Base-by-base conservation (phyloP, 805 yeast genomes). In the Candida pseudofarinosa region DNA sequence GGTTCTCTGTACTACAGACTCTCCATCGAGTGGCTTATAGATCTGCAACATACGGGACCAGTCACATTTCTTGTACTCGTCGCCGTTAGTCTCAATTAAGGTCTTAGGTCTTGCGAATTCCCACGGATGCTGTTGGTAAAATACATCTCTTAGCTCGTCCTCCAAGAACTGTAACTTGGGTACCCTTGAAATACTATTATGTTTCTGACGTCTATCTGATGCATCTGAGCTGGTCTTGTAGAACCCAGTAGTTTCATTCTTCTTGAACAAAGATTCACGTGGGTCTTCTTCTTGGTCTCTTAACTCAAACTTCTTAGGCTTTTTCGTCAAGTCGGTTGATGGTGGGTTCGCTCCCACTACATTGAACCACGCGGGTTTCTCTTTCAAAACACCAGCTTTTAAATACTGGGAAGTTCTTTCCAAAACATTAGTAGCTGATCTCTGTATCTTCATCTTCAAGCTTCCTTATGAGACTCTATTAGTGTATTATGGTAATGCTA, bases 101-200 rank as follows among this genome's bases (percentile, higher is more conserved):
- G 80, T 74, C 59, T 86, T 87, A 12, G 98, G 97, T 52, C 95
- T 78, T 1, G 98, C 88, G 41, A 90, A 71, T 65, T 93, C 99
- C 99, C 99, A 93, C 4, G 99, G 99, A 65, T 93, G 99, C 60
- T 90, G 97, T 45, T 81, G 80, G 63, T 83, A 91, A 58, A 93
- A 93, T 18, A 85, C 71, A 37, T 77, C 73, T 68, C 99, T 80
- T 52, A 93, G 65, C 53, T 83, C 80, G 64, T 93, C 99, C 63
- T 91, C 93, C 41, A 80, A 61, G 51, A 76, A 83, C 43, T 61
- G 62, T 55, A 86, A 66, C 48, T 74, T 73, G 34, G 79, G 77
- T 8, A 84, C 73, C 49, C 71, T 65, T 52, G 73, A 71, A 13
- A 83, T 56, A 23, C 49, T 39, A 43, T 59, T 60, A 50, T 69